Conservation (phyloP, 1,284 basidiomycete species). For the Wolfiporia cocos region DNA sequence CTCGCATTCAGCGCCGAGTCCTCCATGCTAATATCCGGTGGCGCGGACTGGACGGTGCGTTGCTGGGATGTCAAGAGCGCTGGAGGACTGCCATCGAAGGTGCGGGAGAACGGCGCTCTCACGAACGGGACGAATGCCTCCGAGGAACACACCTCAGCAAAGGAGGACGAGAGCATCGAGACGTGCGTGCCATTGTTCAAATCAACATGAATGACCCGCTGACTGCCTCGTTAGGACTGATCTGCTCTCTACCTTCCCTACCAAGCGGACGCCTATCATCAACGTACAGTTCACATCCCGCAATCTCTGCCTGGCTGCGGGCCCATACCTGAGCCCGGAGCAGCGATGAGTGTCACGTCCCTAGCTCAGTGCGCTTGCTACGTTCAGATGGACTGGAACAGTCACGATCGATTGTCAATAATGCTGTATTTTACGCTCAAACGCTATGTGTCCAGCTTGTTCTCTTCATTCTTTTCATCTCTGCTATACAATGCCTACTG, state of each 20-base stretch:
- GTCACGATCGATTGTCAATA: too few relatives aligned
- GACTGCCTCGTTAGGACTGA: too few relatives aligned
- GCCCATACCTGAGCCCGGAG: conserved; percentile 56
- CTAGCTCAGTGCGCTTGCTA: too few relatives aligned
- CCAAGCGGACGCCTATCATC: conserved; percentile 90
- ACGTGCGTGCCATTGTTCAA: conserved; percentile 51
- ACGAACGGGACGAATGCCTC: conserved; percentile 23
- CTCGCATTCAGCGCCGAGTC: conserved; percentile 92
- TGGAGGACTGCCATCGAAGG: conserved; percentile 56
- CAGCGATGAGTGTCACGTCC: conserved; percentile 46
- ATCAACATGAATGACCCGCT: too few relatives aligned
- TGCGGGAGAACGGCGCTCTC: conserved; percentile 45
- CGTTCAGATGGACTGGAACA: too few relatives aligned
- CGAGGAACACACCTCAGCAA: conserved; percentile 10
- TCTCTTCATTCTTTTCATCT: too few relatives aligned
- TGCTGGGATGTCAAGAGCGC: conserved; percentile 93
- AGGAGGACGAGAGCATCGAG: conserved; percentile 46
- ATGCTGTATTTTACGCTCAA: too few relatives aligned
- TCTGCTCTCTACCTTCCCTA: conserved; percentile 86
- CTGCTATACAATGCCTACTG: conserved; percentile 1
- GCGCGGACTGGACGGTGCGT: conserved; percentile 90
- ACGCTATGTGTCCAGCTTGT: too few relatives aligned
- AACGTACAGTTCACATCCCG: conserved; percentile 93
- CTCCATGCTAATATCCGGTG: conserved; percentile 82
- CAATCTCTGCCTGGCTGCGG: conserved; percentile 90